A percentile compares a stretch with the other conserved stretches of the same genome.
phyloP scores from a whole-genome alignment of 768 basidiomycete genomes.

The Leccinellum albellum region DNA sequence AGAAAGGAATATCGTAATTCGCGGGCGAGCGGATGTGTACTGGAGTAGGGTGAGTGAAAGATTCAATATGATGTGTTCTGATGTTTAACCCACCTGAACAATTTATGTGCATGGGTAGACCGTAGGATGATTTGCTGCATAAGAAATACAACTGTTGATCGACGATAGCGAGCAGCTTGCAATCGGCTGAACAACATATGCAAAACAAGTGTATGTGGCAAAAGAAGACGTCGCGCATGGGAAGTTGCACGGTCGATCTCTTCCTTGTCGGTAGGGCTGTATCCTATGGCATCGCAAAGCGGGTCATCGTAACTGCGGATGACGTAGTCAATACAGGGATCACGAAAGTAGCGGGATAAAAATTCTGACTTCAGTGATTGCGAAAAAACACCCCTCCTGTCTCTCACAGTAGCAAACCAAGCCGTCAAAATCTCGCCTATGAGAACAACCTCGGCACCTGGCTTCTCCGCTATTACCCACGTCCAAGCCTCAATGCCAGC shows the following conservation, averaged over 20 bases:
- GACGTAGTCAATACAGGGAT: slow-evolving; percentile 4
- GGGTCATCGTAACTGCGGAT: slow-evolving; percentile 78
- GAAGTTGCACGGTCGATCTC: slow-evolving; percentile 68
- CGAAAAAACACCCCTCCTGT: slow-evolving; percentile 82
- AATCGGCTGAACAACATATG: slow-evolving; percentile 88
- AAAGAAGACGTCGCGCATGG: slow-evolving; percentile 70
- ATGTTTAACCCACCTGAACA: slow-evolving; percentile 60
- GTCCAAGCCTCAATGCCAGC: slow-evolving; percentile 94
- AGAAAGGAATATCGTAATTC: slow-evolving; percentile 89
- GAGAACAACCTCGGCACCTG: slow-evolving; percentile 74
- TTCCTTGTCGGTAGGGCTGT: slow-evolving; percentile 86
- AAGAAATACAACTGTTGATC: slow-evolving; percentile 79
- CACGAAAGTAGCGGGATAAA: neutral
- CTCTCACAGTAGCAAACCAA: slow-evolving; percentile 80
- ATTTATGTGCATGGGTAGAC: slow-evolving; percentile 65
- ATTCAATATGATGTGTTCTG: neutral
- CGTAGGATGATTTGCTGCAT: slow-evolving; percentile 81
- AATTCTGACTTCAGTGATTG: slow-evolving; percentile 67
- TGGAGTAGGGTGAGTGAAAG: slow-evolving; percentile 29
- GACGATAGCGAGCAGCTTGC: slow-evolving; percentile 88
- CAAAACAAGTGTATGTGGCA: slow-evolving; percentile 79
- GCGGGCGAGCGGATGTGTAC: slow-evolving; percentile 88
- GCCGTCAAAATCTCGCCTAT: slow-evolving; percentile 84
- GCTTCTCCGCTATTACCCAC: slow-evolving; percentile 88
- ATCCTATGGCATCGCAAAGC: slow-evolving; percentile 79